Evolutionary conservation across 2,329 filamentous ascomycete genomes (phyloP).

Genomic region (Colletotrichum sp.): DNA sequence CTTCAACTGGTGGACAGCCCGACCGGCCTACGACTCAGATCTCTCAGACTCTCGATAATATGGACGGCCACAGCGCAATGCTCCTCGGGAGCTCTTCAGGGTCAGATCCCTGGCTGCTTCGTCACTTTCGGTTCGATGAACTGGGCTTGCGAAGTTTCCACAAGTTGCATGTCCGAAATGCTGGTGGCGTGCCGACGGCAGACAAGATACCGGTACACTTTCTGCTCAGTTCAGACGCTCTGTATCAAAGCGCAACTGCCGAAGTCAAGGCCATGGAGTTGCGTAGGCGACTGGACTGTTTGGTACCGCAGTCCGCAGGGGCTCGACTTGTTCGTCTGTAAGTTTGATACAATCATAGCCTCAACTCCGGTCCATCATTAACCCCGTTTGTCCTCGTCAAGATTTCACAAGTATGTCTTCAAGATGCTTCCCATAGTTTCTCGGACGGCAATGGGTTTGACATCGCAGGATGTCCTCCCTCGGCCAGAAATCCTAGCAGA

Average conservation of each 20-base stretch:
- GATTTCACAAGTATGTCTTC: background rate
- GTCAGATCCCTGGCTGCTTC: constrained; percentile 37
- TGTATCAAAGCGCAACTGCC: background rate
- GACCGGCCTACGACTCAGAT: constrained; percentile 17
- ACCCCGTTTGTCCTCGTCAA: background rate
- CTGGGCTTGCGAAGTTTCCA: constrained; percentile 37
- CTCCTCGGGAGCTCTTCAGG: constrained; percentile 36
- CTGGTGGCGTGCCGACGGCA: constrained; percentile 36
- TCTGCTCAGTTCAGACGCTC: constrained; percentile 16
- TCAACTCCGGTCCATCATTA: background rate
- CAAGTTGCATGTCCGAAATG: constrained; percentile 39
- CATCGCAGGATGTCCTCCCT: background rate
- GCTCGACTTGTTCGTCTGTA: background rate
- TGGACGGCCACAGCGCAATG: constrained; percentile 31
- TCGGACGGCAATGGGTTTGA: background rate
- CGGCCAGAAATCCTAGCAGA: background rate
- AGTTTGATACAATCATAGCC: background rate
- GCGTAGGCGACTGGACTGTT: background rate
- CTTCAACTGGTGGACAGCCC: background rate
- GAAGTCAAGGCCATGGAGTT: too few species aligned
- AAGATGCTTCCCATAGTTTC: background rate
- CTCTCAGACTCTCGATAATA: constrained; percentile 29
- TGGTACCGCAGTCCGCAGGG: background rate
- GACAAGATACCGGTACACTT: constrained; percentile 37
- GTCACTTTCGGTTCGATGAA: constrained; percentile 40